These are phyloP conservation scores for Nannizziopsis arthrosporioides DNA, from an alignment of 2,329 filamentous ascomycete genomes.

Conservation along the genomic window DNA sequence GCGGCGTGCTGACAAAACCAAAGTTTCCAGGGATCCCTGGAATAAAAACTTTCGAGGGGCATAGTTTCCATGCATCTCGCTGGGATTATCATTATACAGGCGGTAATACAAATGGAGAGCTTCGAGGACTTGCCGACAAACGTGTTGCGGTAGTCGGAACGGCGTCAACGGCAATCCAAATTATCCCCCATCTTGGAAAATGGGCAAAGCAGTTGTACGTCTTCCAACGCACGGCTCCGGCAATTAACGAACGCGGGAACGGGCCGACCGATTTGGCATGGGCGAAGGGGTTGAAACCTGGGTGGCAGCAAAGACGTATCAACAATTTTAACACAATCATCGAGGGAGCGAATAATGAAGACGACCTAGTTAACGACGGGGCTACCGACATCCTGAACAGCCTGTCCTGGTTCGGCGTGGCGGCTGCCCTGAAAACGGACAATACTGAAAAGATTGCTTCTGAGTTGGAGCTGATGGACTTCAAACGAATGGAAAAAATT, in stretches of 20 bases:
- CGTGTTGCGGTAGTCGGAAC: slow-evolving; percentile 49
- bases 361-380: slow-evolving; percentile 22
- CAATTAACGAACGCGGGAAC: slow-evolving; percentile 26
- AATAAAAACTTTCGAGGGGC: slow-evolving; percentile 29
- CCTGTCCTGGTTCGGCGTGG: slow-evolving; percentile 29
- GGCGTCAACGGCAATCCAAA: slow-evolving; percentile 47
- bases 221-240: slow-evolving; percentile 43
- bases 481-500: slow-evolving; percentile 33
- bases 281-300: slow-evolving; percentile 12
- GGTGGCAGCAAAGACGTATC: slow-evolving; percentile 22
- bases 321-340: slow-evolving; percentile 22
- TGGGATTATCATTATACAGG: slow-evolving; percentile 34
- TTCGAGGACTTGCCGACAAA: slow-evolving; percentile 35
- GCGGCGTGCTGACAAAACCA: slow-evolving; percentile 34
- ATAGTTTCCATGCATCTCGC: slow-evolving; percentile 35
- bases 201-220: slow-evolving; percentile 40
- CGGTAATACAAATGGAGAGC: slow-evolving; percentile 18
- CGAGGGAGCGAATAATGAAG: slow-evolving; percentile 12
- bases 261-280: slow-evolving; percentile 16
- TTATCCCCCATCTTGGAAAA: slow-evolving; percentile 46
- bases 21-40: slow-evolving; percentile 37
- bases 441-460: slow-evolving; percentile 20
- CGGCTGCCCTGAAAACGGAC: slow-evolving; percentile 17
- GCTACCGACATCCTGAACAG: slow-evolving; percentile 28
- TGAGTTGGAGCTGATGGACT: slow-evolving; percentile 27